Conservation (phyloP, 2,329 filamentous ascomycete species). For the Hypoxylon sp. region DNA sequence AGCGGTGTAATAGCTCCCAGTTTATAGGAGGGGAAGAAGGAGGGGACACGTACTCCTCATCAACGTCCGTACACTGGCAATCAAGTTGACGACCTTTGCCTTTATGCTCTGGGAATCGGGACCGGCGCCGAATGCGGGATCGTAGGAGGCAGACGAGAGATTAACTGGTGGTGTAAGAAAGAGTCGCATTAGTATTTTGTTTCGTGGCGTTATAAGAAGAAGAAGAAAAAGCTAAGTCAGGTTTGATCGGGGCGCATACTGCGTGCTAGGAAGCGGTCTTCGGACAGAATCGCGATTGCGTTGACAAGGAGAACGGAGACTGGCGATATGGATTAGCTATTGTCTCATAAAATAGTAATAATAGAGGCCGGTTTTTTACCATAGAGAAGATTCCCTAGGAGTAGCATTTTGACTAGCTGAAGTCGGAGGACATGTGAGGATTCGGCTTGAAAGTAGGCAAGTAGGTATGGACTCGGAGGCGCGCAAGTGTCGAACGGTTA, state of each 20-base stretch:
- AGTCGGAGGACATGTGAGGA: conserved; percentile 25
- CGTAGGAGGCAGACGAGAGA: conserved; percentile 74
- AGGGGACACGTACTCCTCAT: conserved; percentile 81
- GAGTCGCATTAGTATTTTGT: conserved; percentile 32
- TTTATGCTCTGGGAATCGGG: conserved; percentile 78
- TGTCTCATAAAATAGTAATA: conserved; percentile 19
- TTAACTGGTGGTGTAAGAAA: conserved; percentile 79
- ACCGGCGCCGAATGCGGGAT: conserved; percentile 80
- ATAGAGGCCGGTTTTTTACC: conserved; percentile 53
- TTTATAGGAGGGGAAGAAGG: too few relatives aligned
- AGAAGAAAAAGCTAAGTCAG: too few relatives aligned
- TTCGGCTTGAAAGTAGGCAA: background rate
- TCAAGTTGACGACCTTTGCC: conserved; percentile 86
- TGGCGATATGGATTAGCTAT: conserved; percentile 48
- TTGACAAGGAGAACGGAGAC: conserved; percentile 90
- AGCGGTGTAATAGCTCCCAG: too few relatives aligned
- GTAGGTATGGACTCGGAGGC: too few relatives aligned
- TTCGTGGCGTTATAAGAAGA: conserved; percentile 12
- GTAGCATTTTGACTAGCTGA: conserved; percentile 65
- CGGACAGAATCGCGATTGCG: conserved; percentile 90
- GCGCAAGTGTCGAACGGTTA: too few relatives aligned
- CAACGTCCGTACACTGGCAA: conserved; percentile 87
- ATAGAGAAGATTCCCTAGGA: conserved; percentile 78
- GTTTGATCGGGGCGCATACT: conserved; percentile 68
- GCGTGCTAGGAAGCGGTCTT: conserved; percentile 90